A percentile compares a stretch with the other conserved stretches of the same genome.
phyloP scores from a whole-genome alignment of 1,284 basidiomycete genomes.

The Moesziomyces sp. region DNA sequence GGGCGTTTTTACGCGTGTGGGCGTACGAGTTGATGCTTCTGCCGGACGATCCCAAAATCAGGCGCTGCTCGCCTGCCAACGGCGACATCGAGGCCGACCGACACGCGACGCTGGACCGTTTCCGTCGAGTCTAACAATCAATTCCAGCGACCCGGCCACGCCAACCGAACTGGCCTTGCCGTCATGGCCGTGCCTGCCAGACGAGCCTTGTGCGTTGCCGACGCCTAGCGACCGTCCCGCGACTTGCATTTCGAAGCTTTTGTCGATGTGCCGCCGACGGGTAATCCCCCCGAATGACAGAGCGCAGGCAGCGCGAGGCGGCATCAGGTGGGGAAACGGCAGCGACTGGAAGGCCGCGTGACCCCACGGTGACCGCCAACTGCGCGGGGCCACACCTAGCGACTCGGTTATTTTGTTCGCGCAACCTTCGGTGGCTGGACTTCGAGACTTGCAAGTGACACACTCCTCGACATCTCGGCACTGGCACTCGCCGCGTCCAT shows the following conservation, averaged over 20 bases:
- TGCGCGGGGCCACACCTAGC: not conserved
- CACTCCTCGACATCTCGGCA: not conserved
- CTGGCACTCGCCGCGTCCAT: not conserved
- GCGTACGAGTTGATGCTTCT: no score
- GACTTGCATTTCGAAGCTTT: not conserved
- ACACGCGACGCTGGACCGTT: not conserved
- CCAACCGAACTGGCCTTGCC: no score
- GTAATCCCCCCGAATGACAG: not conserved
- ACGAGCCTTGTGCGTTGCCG: not conserved
- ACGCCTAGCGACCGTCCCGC: not conserved
- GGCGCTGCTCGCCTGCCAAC: no score
- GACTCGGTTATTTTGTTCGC: not conserved
- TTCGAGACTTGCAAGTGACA: not conserved
- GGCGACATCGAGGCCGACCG: no score
- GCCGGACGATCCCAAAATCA: no score
- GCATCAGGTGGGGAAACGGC: not conserved
- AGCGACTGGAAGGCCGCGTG: constrained; percentile 3
- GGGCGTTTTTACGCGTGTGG: no score
- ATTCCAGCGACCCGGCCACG: not conserved
- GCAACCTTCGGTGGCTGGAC: not conserved
- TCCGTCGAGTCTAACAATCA: not conserved
- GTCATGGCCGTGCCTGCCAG: no score
- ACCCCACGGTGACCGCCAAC: constrained; percentile 7
- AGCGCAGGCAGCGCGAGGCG: no score
- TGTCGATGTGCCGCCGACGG: not conserved